Percentiles rank a stretch among this genome's conserved stretches.
phyloP scores from a whole-genome alignment of 257 asterid species.

The Phtheirospermum japonicum region DNA sequence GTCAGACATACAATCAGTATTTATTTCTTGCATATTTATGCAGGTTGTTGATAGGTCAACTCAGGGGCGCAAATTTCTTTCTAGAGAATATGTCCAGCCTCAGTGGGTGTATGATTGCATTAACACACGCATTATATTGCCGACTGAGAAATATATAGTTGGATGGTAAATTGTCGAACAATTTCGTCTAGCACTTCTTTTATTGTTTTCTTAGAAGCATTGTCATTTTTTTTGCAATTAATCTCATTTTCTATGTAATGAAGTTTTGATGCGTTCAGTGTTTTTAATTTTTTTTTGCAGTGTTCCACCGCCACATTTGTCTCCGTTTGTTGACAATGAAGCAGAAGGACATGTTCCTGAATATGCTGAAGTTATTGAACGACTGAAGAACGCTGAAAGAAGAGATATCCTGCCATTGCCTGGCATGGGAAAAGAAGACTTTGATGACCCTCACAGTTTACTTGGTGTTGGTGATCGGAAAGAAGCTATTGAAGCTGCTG shows the following conservation, averaged over 20 bases:
- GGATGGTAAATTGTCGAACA: slow-evolving; percentile 58
- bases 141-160: slow-evolving; percentile 66
- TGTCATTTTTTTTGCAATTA: background rate
- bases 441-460: slow-evolving; percentile 71
- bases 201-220: background rate
- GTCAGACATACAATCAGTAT: background rate
- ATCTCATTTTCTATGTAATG: background rate
- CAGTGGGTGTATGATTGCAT: slow-evolving; percentile 95
- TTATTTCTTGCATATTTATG: slow-evolving; percentile 18
- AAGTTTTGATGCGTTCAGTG: background rate
- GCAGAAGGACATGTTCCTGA: slow-evolving; percentile 97
- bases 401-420: slow-evolving; percentile 90
- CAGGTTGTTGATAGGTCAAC: slow-evolving; percentile 95
- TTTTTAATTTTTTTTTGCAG: slow-evolving; percentile 40
- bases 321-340: slow-evolving; percentile 96
- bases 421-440: slow-evolving; percentile 78
- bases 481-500: slow-evolving; percentile 81
- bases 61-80: slow-evolving; percentile 73
- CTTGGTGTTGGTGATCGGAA: slow-evolving; percentile 69
- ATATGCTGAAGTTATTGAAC: slow-evolving; percentile 83
- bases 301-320: slow-evolving; percentile 95
- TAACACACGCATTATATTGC: slow-evolving; percentile 77
- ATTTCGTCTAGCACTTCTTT: slow-evolving; percentile 16
- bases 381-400: slow-evolving; percentile 85
- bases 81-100: slow-evolving; percentile 91